Evolutionary conservation across 2,329 filamentous ascomycete genomes (phyloP), one percentile per base, ranked within the genome.

Genomic region (Helicocarpus griseus): DNA sequence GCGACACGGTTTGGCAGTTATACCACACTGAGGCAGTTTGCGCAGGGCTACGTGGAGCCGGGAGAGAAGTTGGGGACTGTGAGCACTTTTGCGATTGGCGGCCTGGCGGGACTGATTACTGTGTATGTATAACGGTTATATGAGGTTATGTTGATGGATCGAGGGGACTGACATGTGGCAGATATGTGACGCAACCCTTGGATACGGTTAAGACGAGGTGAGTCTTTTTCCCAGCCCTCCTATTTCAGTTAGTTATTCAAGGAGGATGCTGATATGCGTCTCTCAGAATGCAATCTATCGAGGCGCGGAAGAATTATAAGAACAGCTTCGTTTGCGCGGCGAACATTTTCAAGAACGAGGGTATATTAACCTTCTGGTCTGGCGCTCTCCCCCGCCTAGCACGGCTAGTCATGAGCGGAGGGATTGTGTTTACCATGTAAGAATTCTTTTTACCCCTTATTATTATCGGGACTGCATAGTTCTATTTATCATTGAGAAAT

Each of bases 351-450:
- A 87, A 82, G 70, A 83, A 96, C 49, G 93, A 98, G 71, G 91
- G 93, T 2, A 51, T 97, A 11, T 67, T 91, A 38, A 95, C 90
- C 0, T 87, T 97, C 58, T 98, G 93, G 93, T 91, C 87, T 59
- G 93, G 93, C 24, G 91, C 93, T 21, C 65, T 97, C 59, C 93
- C 93, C 1, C 77, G 93, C 50, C 70, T 98, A 62, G 91, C 83
- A 22, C 77, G 93, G 52, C 68, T 98, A 60, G 86, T 96, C 39
- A 70, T 97, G 69, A 96, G 89, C 63, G 93, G 93, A 51, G 93
- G 93, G 17, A 95, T 98, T 63, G 93, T 98, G 38, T 98, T 98
- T 65, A 94, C 93, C 21, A 94, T 97, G 81, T 85, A 70, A 63
- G 77, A 14, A 8, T 17, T 22, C 14, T 17, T 11, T 29, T 19